phyloP scores from a whole-genome alignment of 2,329 filamentous ascomycete genomes.

The Paraphoma sp. region DNA sequence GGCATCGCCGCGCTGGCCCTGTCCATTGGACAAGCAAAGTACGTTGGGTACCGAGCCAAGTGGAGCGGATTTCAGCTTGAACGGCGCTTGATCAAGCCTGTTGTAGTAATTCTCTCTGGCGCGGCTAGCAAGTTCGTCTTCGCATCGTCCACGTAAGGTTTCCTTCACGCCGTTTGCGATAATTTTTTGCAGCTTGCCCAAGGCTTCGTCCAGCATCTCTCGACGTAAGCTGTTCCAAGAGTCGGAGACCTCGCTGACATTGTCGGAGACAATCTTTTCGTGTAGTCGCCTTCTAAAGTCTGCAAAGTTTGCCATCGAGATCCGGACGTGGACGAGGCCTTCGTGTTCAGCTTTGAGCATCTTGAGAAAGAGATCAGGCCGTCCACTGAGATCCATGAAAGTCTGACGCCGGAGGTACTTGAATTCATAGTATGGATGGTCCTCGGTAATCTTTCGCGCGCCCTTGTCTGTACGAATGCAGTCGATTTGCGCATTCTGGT shows the following conservation, averaged over 20 bases:
- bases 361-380: slow-evolving; percentile 89
- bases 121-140: slow-evolving; percentile 86
- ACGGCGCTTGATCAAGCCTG: slow-evolving; percentile 92
- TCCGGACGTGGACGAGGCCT: slow-evolving; percentile 83
- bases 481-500: slow-evolving; percentile 82
- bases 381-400: slow-evolving; percentile 78
- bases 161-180: slow-evolving; percentile 95
- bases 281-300: slow-evolving; percentile 80
- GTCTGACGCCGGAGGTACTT: slow-evolving; percentile 94
- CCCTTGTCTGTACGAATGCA: slow-evolving; percentile 94
- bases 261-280: slow-evolving; percentile 88
- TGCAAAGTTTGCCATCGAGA: slow-evolving; percentile 77
- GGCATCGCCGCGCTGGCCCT: slow-evolving; percentile 78
- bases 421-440: slow-evolving; percentile 96
- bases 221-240: slow-evolving; percentile 90
- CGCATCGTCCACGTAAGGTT: slow-evolving; percentile 89
- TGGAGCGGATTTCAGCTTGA: slow-evolving; percentile 91
- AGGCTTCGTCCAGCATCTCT: slow-evolving; percentile 81
- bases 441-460: slow-evolving; percentile 88
- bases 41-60: slow-evolving; percentile 88
- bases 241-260: slow-evolving; percentile 92
- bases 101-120: slow-evolving; percentile 89
- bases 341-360: slow-evolving; percentile 98
- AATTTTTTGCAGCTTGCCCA: slow-evolving; percentile 80
- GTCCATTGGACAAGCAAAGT: slow-evolving; percentile 84